Evolutionary conservation across 805 yeast species (phyloP).

Genomic region (Candida argentea): DNA sequence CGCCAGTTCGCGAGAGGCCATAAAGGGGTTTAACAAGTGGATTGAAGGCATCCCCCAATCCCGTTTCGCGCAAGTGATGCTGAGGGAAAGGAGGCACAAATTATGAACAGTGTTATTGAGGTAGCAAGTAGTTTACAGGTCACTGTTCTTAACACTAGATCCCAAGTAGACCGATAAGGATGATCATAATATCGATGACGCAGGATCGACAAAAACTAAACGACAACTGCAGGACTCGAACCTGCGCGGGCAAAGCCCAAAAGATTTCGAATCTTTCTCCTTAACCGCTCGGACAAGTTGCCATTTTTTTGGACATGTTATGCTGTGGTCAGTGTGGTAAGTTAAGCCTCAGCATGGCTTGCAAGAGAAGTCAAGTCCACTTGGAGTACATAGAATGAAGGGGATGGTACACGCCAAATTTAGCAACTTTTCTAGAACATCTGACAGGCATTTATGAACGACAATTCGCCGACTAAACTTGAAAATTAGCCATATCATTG

Average conservation of each 20-base stretch:
- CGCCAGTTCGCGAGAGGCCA: conserved; percentile 56
- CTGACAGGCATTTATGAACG: too few relatives aligned
- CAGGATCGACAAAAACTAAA: conserved; percentile 1
- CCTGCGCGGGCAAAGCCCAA: conserved; percentile 58
- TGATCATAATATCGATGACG: not conserved
- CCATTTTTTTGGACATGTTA: too few relatives aligned
- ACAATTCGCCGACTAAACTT: too few relatives aligned
- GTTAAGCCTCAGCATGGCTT: too few relatives aligned
- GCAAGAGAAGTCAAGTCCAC: too few relatives aligned
- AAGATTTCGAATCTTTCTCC: conserved; percentile 51
- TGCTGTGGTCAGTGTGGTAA: too few relatives aligned
- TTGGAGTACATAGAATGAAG: too few relatives aligned
- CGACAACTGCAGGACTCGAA: conserved; percentile 54
- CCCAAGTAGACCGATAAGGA: not conserved
- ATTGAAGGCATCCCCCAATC: conserved; percentile 61
- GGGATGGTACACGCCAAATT: too few relatives aligned
- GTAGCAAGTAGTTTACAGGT: not conserved
- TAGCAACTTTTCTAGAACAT: too few relatives aligned
- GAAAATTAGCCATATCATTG: too few relatives aligned
- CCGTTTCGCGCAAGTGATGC: conserved; percentile 48
- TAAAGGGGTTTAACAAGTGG: conserved; percentile 63
- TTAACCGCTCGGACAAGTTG: conserved; percentile 50
- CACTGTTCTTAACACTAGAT: not conserved
- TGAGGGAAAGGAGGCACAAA: conserved; percentile 52
- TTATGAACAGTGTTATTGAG: conserved; percentile 25